Percentiles rank a stretch among this genome's conserved stretches.
Conservation (phyloP, 768 basidiomycete genomes). For the Phanerodontia chrysosporium region DNA sequence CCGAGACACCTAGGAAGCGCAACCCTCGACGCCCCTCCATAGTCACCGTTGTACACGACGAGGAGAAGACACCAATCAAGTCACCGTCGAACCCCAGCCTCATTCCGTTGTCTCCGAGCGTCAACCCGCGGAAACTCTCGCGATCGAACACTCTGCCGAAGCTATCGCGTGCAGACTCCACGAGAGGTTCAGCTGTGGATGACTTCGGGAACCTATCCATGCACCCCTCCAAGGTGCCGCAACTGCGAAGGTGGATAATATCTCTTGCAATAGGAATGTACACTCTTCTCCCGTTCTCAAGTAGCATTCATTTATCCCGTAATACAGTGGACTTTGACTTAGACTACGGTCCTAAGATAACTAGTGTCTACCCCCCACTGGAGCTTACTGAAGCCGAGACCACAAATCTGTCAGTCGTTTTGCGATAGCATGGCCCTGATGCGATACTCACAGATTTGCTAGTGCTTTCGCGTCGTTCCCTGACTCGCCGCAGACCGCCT, state of each 20-base stretch:
- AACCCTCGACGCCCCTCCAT: constrained; percentile 8
- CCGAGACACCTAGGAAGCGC: constrained; percentile 6
- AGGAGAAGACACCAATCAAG: constrained; percentile 20
- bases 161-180: constrained; percentile 24
- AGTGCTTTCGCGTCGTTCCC: constrained; percentile 92
- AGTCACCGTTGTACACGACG: constrained; percentile 5
- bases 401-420: constrained; percentile 72
- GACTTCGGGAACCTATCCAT: constrained; percentile 40
- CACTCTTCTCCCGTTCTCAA: not conserved
- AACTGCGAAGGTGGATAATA: constrained; percentile 63
- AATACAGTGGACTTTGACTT: constrained; percentile 80
- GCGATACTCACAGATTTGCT: constrained; percentile 32
- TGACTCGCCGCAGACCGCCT: constrained; percentile 80
- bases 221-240: constrained; percentile 40
- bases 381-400: constrained; percentile 59
- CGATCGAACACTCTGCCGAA: constrained; percentile 47
- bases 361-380: constrained; percentile 65
- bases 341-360: constrained; percentile 79
- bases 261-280: constrained; percentile 61
- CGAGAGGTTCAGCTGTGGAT: constrained; percentile 18
- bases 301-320: not conserved
- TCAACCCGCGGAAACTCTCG: constrained; percentile 25
- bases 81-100: constrained; percentile 33
- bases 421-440: not conserved
- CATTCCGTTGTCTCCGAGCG: constrained; percentile 8